Conservation (phyloP, 306 rosid species). For the Malus sieversii region DNA sequence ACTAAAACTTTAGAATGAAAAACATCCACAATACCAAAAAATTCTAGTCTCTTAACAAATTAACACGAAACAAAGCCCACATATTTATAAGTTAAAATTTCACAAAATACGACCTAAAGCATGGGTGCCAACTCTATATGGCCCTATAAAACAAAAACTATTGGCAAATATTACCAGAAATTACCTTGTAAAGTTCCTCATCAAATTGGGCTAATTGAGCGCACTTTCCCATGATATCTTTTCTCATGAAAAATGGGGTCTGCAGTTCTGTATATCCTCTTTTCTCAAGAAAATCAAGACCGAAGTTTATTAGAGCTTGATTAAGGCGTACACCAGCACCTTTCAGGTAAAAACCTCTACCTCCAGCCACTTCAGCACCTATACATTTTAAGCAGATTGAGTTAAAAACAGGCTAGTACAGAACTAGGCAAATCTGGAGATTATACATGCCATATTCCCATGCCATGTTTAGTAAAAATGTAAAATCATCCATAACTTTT, state of each 20-base stretch:
- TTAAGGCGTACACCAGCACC: slow-evolving; percentile 93
- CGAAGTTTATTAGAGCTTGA: slow-evolving; percentile 88
- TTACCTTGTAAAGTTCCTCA: slow-evolving; percentile 94
- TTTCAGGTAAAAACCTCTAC: slow-evolving; percentile 88
- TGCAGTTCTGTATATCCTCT: slow-evolving; percentile 66
- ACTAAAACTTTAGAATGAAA: background rate
- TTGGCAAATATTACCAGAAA: background rate
- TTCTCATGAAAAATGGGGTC: slow-evolving; percentile 93
- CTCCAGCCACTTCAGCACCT: slow-evolving; percentile 95
- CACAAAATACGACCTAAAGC: background rate
- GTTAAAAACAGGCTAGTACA: slow-evolving; percentile 6
- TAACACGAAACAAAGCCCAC: background rate
- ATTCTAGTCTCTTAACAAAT: background rate
- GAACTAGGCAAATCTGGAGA: background rate
- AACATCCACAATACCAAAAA: background rate
- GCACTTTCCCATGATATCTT: slow-evolving; percentile 90
- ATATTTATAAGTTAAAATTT: background rate
- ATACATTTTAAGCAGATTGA: slow-evolving; percentile 18
- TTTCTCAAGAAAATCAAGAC: slow-evolving; percentile 73
- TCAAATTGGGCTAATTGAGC: slow-evolving; percentile 96
- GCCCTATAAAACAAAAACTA: background rate
- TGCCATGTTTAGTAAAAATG: background rate
- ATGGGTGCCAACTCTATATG: background rate
- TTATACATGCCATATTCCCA: background rate
- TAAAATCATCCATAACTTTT: background rate